Evolutionary conservation across 208 protist genomes (phyloP).

Genomic region (Lotmaria passim): DNA sequence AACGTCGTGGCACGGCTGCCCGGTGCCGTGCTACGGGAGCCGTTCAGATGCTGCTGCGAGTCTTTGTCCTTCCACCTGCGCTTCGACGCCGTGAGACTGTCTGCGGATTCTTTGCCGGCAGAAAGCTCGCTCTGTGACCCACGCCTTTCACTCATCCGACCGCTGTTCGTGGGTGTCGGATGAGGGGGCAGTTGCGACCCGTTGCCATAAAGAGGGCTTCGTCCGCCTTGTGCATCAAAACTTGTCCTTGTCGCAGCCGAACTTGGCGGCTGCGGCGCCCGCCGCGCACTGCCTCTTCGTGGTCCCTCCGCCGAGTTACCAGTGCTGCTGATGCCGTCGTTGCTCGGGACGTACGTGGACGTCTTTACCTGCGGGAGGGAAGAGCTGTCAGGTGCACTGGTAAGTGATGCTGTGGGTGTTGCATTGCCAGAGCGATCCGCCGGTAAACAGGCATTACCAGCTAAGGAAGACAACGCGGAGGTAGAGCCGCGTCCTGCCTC

Average conservation of each 20-base stretch:
- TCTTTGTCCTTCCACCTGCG: not conserved
- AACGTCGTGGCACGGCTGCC: not conserved
- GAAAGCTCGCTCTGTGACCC: no score
- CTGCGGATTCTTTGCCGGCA: not conserved
- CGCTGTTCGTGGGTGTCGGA: no score
- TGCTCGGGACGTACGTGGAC: no score
- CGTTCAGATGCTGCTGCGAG: not conserved
- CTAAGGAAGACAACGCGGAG: not conserved
- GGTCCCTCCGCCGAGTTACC: not conserved
- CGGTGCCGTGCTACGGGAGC: not conserved
- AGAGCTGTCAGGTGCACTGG: not conserved
- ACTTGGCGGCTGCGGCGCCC: not conserved
- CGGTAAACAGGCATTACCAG: not conserved
- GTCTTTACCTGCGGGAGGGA: no score
- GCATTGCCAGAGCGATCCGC: not conserved
- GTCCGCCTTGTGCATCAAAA: not conserved
- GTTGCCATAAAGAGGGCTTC: not conserved
- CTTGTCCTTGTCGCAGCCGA: not conserved
- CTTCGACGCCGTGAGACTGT: not conserved
- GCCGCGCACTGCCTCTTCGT: not conserved
- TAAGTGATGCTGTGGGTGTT: not conserved
- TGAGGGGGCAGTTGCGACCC: not conserved
- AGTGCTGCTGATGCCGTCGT: not conserved
- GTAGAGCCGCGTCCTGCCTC: not conserved
- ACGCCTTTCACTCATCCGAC: no score